Conservation (phyloP, 176 grass and related monocot genomes). For the Bothriochloa decipiens region DNA sequence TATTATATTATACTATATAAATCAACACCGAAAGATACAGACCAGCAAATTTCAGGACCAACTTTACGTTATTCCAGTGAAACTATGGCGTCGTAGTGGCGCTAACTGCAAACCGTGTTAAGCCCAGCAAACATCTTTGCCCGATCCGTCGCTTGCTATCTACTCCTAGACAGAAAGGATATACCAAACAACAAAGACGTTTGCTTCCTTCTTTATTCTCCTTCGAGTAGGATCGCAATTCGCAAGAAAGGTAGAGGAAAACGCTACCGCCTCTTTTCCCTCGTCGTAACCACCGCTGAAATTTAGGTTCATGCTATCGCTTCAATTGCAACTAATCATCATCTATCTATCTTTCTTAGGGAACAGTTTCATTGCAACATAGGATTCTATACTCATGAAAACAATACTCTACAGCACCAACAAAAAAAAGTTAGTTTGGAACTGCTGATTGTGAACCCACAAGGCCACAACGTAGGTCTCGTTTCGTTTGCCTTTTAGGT, state of each 20-base stretch:
- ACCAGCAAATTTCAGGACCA: not conserved
- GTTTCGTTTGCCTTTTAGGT: not conserved
- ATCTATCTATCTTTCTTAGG: not conserved
- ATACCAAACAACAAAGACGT: not conserved
- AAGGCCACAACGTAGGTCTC: not conserved
- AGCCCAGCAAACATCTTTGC: not conserved
- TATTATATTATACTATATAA: not conserved
- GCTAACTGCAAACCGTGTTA: not conserved
- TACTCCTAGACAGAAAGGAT: not conserved
- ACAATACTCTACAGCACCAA: conserved; percentile 15
- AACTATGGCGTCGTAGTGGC: not conserved
- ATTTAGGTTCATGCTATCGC: not conserved
- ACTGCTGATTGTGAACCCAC: conserved; percentile 2
- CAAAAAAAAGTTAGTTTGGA: not conserved
- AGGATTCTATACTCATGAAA: conserved; percentile 13
- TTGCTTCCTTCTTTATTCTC: not conserved
- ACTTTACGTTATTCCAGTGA: not conserved
- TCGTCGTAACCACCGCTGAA: not conserved
- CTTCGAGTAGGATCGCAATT: conserved; percentile 25
- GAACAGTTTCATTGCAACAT: not conserved
- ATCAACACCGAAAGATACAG: not conserved
- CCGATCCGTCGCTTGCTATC: conserved; percentile 1
- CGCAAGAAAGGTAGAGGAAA: not conserved
- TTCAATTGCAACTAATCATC: not conserved
- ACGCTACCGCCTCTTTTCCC: not conserved